Base-by-base conservation (phyloP, 1,139 yeast species). In the Lodderomyces pseudojiufengensis region DNA sequence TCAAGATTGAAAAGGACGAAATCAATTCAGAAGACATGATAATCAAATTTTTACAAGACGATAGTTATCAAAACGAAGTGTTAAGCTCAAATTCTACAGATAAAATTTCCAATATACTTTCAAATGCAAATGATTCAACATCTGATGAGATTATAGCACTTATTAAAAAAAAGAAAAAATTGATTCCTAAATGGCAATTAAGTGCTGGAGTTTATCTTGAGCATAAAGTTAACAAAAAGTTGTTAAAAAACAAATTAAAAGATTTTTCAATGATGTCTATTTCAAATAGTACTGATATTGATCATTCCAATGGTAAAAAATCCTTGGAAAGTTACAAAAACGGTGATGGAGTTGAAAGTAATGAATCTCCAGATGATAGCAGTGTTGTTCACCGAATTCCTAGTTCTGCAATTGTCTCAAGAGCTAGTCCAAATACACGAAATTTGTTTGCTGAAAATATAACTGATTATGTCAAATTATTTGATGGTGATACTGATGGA, bases 201-300 rank as follows among this genome's bases (percentile, higher is more conserved):
- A 35, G 33, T 32, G 37, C 42, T 20, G 46, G 46, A 20, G 30
- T 43, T 14, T 43, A 39, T 20, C 32, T 43, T 10, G 46, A 43
- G 24, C 41, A 43, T 32, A 40, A 43, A 20, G 36, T 43, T 13
- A 43, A 43, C 27, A 40, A 40, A 16, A 38, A 41, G 21, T 35
- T 39, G 12, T 23, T 41, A 23, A 41, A 41, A n/a, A 39, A 41
- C 15, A 31, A 32, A 5, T 21, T 16, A 9, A 38, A 37, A 20
- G 32, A 24, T n/a, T 28, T 28, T 28, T 16, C 23, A 28, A 16
- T 28, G 16, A 28, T 28, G 31, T 28, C 31, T 9, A 28, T 14
- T 3, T 12, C 9, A 14, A 15, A 28, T 21, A 18, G 25, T 14
- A 26, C 28, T 26, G 22, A 22, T 12, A 5, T 27, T 9, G 23